Evolutionary conservation across 177 flowering plant species (phyloP).

Genomic region (Vitis hybrid): DNA sequence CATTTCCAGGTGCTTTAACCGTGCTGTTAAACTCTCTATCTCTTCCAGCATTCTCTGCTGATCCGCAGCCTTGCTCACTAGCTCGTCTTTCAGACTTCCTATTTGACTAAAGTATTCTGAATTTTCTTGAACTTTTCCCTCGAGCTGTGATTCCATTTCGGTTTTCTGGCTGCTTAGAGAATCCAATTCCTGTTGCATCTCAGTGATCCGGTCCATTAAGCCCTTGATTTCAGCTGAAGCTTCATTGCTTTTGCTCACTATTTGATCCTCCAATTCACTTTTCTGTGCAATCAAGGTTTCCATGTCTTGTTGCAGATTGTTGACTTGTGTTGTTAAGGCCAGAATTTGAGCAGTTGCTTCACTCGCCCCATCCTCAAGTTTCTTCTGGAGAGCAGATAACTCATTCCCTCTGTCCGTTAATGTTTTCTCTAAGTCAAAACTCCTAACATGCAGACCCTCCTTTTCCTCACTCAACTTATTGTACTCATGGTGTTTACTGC

Average conservation of each 20-base stretch:
- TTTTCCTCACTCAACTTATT: slow-evolving; percentile 8
- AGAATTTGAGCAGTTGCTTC: slow-evolving; percentile 9
- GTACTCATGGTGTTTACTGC: not conserved
- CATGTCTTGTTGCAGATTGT: slow-evolving; percentile 17
- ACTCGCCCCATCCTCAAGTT: slow-evolving; percentile 10
- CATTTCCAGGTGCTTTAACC: slow-evolving; percentile 20
- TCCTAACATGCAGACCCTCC: slow-evolving; percentile 18
- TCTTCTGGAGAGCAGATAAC: slow-evolving; percentile 19
- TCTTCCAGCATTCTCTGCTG: slow-evolving; percentile 26
- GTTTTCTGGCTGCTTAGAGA: slow-evolving; percentile 16
- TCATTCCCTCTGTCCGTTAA: slow-evolving; percentile 24
- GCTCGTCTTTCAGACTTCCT: slow-evolving; percentile 28
- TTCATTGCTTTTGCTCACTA: slow-evolving; percentile 8
- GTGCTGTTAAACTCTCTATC: slow-evolving; percentile 18
- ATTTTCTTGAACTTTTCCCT: slow-evolving; percentile 24
- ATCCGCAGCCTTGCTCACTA: slow-evolving; percentile 22
- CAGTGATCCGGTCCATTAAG: slow-evolving; percentile 13
- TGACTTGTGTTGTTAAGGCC: slow-evolving; percentile 13
- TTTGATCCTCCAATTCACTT: slow-evolving; percentile 21
- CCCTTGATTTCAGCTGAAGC: slow-evolving; percentile 17
- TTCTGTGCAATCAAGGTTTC: slow-evolving; percentile 17
- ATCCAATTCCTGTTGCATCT: slow-evolving; percentile 25
- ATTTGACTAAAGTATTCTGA: slow-evolving; percentile 20
- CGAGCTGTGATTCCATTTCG: slow-evolving; percentile 27
- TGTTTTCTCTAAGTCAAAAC: slow-evolving; percentile 29